Percentiles rank a stretch among this genome's conserved stretches.
These are phyloP conservation scores for Piper longum DNA, from an alignment of 164 flowering plant genomes.

Conservation along the genomic window DNA sequence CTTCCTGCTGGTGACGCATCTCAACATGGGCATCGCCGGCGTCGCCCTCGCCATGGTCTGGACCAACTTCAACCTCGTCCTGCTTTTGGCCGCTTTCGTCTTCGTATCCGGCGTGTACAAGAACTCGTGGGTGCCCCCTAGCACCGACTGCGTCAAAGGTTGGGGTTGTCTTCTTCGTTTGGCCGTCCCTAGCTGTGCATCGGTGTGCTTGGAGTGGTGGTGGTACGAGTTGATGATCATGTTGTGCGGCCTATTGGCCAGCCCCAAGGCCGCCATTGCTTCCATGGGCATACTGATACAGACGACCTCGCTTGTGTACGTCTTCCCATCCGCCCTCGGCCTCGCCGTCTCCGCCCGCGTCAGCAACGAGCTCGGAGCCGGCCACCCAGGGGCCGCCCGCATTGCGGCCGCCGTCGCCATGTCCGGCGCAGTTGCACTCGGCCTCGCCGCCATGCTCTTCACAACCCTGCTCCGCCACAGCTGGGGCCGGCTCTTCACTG, in stretches of 20 bases:
- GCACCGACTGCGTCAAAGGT: conserved; percentile 61
- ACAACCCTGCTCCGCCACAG: conserved; percentile 52
- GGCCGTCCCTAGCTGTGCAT: conserved; percentile 69
- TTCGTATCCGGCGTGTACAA: conserved; percentile 57
- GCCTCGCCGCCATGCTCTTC: conserved; percentile 59
- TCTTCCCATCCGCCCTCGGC: conserved; percentile 74
- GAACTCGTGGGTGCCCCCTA: conserved; percentile 73
- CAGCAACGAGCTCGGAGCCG: conserved; percentile 78
- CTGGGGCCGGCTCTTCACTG: conserved; percentile 79
- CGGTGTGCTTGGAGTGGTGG: conserved; percentile 98
- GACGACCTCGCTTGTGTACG: conserved; percentile 77
- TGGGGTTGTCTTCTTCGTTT: conserved; percentile 69
- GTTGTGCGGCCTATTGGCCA: conserved; percentile 62
- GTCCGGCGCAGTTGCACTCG: conserved; percentile 39
- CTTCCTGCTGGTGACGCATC: conserved; percentile 54
- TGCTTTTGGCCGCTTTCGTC: conserved; percentile 37
- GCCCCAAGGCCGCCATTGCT: conserved; percentile 76
- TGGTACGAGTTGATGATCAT: conserved; percentile 96
- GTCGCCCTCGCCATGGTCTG: conserved; percentile 82
- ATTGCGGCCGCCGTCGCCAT: conserved; percentile 51
- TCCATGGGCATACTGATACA: conserved; percentile 95
- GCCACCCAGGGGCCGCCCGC: conserved; percentile 63
- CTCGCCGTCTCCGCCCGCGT: conserved; percentile 80
- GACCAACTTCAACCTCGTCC: conserved; percentile 62
- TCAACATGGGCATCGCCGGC: conserved; percentile 74